Conservation (phyloP, 257 asterid species). For the Nicotiana obtusifolia region DNA sequence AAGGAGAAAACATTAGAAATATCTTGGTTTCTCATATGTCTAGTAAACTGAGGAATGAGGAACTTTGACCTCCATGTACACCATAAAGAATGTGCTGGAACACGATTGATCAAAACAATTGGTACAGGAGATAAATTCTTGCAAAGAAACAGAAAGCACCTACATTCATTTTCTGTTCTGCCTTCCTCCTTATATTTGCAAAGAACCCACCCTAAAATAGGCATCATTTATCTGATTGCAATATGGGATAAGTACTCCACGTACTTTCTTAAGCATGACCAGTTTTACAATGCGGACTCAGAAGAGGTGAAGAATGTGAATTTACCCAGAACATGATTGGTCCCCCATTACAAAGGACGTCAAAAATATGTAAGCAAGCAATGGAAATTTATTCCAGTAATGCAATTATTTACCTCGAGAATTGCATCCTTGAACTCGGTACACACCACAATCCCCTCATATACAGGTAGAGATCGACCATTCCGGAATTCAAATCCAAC, state of each 20-base stretch:
- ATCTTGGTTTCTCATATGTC: not conserved
- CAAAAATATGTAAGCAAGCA: not conserved
- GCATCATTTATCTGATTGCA: not conserved
- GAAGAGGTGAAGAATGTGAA: not conserved
- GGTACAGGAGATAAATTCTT: not conserved
- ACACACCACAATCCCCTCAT: constrained; percentile 88
- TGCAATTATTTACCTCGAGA: constrained; percentile 50
- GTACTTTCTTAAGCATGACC: not conserved
- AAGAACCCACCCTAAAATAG: no score
- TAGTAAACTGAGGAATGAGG: not conserved
- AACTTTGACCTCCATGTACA: not conserved
- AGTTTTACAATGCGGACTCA: not conserved
- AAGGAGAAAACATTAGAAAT: not conserved
- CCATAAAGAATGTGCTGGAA: not conserved
- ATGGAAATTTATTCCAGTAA: not conserved
- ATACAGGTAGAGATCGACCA: constrained; percentile 61
- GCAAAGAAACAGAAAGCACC: not conserved
- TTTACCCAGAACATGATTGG: not conserved
- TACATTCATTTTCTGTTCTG: not conserved
- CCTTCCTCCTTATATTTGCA: not conserved
- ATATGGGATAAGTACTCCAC: not conserved
- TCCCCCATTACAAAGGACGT: not conserved
- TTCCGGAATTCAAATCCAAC: constrained; percentile 90
- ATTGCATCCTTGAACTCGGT: constrained; percentile 71
- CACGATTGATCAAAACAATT: not conserved